Evolutionary conservation across 2,329 filamentous ascomycete species (phyloP).

Genomic region (Ascocoryne sarcoides): DNA sequence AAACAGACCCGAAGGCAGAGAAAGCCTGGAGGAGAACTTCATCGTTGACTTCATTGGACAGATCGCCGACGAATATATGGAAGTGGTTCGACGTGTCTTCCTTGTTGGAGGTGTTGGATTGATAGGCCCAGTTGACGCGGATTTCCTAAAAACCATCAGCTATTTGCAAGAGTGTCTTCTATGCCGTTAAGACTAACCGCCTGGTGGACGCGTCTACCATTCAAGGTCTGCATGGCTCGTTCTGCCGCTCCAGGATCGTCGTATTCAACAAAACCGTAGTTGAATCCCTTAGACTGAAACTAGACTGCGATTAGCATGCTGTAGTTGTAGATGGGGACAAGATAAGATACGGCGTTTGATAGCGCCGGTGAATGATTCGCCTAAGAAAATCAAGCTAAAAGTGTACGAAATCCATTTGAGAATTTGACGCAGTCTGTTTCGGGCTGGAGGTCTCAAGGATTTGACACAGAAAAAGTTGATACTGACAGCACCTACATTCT

Average conservation of each 20-base stretch:
- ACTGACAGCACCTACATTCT: constrained; percentile 70
- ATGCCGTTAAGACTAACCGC: constrained; percentile 74
- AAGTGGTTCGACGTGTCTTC: constrained; percentile 98
- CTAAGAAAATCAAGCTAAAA: constrained; percentile 3
- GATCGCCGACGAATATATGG: constrained; percentile 96
- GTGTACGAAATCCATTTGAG: constrained; percentile 15
- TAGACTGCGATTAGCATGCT: constrained; percentile 27
- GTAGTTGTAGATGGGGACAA: constrained; percentile 17
- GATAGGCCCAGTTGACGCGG: constrained; percentile 98
- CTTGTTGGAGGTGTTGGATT: constrained; percentile 88
- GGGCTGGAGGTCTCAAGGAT: constrained; percentile 15
- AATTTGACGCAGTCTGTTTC: constrained; percentile 16
- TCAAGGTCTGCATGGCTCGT: constrained; percentile 93
- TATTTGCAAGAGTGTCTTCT: no score
- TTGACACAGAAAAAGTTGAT: constrained; percentile 24
- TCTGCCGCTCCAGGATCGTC: constrained; percentile 95
- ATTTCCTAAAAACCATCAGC: constrained; percentile 89
- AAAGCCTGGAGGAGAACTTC: constrained; percentile 91
- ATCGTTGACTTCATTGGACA: constrained; percentile 98
- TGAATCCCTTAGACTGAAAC: constrained; percentile 83
- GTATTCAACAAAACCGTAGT: constrained; percentile 98
- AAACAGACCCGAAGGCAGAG: constrained; percentile 89
- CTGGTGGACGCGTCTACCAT: constrained; percentile 91
- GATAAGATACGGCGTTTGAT: neutral
- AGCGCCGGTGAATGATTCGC: no score